Base-by-base conservation (phyloP, 768 basidiomycete species). In the Panellus pusillus region DNA sequence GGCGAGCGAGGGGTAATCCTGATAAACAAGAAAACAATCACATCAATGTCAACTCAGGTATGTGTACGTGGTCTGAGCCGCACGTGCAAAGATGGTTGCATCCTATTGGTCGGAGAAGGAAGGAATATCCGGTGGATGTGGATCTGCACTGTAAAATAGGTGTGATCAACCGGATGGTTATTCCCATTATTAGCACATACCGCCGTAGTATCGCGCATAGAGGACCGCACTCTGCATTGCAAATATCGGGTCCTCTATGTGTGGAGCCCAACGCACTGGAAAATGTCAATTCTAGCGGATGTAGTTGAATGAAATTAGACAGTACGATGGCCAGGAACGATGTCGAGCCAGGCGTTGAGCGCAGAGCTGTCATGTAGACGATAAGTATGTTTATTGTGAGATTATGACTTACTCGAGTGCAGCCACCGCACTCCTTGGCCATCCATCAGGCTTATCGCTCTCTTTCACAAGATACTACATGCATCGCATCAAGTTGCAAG, bases 41-140 rank as follows among this genome's bases (percentile, higher is more conserved):
- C 24, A 24, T 24, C 24, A 24, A 24, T 24, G 24, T 24, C 24
- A 24, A 6, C 24, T 14, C 57, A 53, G 6, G 63, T 24, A 2
- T 24, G 24, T 24, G 60, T n/a, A 58, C 70, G 41, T 76, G 14
- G 31, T 28, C 13, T 9, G 6, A n/a, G 24, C 14, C 47, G 27
- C 36, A 49, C 47, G 27, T 49, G 39, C 14, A 20, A 35, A 8
- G 47, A 37, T 8, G 35, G 36, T 3, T 17, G 4, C 47, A 38
- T n/a, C n/a, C 24, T 29, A 36, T 29, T 18, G 20, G 17, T 66
- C 1, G 78, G 73, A 0, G 76, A 74, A 0, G 81, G 79, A 44
- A 89, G 81, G 71, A 86, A 88, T 1, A 84, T 83, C 29, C 86
- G 74, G 66, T 89, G 88, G 38, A 87, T 74, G 41, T 79, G 68